Evolutionary conservation across 2,329 filamentous ascomycete genomes (phyloP).

Genomic region (Calonectria crousiana): DNA sequence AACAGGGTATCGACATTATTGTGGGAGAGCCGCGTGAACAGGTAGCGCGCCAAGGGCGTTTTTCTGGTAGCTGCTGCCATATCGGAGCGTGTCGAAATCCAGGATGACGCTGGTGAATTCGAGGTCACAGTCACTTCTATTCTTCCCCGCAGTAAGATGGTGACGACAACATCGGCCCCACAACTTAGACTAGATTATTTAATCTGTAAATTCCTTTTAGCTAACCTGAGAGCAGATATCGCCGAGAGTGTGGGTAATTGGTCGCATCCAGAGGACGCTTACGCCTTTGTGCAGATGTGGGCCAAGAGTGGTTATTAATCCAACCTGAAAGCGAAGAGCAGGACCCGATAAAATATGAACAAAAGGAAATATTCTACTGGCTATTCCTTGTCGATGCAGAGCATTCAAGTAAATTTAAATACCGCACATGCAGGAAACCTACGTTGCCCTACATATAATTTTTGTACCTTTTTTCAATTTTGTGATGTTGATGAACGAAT

Average conservation of each 20-base stretch:
- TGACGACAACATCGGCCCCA: not conserved
- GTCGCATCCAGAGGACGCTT: not conserved
- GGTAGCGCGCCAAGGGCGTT: not conserved
- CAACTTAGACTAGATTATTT: not conserved
- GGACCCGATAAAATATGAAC: not conserved
- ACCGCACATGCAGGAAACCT: not conserved
- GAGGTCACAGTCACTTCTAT: no score
- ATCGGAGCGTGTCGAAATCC: not conserved
- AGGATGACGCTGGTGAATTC: not conserved
- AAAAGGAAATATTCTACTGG: not conserved
- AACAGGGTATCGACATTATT: not conserved
- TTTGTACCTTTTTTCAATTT: no score
- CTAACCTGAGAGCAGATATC: not conserved
- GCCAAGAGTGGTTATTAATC: not conserved
- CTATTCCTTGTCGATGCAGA: not conserved
- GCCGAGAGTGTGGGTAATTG: not conserved
- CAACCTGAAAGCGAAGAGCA: no score
- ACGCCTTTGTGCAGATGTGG: not conserved
- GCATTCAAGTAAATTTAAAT: not conserved
- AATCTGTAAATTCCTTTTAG: not conserved
- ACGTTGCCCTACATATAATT: not conserved
- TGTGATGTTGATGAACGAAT: no score
- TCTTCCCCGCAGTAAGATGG: not conserved
- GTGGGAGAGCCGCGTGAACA: not conserved
- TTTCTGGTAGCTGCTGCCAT: not conserved